phyloP scores from a whole-genome alignment of 768 basidiomycete genomes.

The Nidula microcarpa region DNA sequence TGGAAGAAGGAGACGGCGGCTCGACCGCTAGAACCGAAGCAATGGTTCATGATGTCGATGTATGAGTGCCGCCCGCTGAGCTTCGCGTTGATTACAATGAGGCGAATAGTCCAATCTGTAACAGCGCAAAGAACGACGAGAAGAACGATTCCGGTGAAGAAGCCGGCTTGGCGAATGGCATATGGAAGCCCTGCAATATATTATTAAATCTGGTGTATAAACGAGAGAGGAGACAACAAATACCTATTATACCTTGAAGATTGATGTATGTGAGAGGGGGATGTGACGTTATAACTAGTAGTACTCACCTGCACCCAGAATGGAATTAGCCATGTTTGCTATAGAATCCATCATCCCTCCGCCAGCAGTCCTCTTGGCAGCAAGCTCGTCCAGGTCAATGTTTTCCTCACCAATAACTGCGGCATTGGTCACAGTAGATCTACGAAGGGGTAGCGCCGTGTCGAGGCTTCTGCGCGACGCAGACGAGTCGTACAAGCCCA shows the following conservation, averaged over 20 bases:
- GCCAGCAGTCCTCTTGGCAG: constrained; percentile 60
- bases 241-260: constrained; percentile 21
- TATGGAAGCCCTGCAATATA: constrained; percentile 76
- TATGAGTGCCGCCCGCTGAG: constrained; percentile 90
- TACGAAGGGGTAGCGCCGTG: constrained; percentile 43
- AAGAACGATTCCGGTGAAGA: constrained; percentile 82
- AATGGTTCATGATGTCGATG: constrained; percentile 91
- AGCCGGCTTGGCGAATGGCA: constrained; percentile 91
- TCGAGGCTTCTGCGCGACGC: constrained; percentile 56
- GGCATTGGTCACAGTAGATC: constrained; percentile 26
- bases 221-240: neutral
- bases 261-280: constrained; percentile 1
- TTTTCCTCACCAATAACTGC: constrained; percentile 27
- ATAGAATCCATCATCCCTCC: constrained; percentile 78
- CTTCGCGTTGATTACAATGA: constrained; percentile 95
- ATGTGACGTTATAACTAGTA: neutral
- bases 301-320: constrained; percentile 81
- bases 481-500: constrained; percentile 71
- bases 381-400: constrained; percentile 70
- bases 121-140: constrained; percentile 76
- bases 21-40: constrained; percentile 88
- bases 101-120: constrained; percentile 97
- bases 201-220: neutral
- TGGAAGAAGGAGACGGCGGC: constrained; percentile 96
- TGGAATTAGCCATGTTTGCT: constrained; percentile 95